phyloP scores from a whole-genome alignment of 305 asterid genomes.

The Lippia alba region DNA sequence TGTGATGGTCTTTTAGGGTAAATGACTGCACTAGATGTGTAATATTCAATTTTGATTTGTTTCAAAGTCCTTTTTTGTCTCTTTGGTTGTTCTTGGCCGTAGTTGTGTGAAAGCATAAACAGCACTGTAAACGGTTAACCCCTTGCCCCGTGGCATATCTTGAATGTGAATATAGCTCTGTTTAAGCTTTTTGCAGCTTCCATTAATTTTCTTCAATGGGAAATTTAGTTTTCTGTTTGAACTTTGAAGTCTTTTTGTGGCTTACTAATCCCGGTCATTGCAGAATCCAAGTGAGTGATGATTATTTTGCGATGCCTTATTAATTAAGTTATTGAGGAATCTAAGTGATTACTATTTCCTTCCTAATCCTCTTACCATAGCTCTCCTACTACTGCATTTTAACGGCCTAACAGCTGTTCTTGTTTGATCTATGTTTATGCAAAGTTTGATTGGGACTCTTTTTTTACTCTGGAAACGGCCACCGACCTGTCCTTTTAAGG shows the following conservation, averaged over 20 bases:
- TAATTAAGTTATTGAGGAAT: too few species aligned
- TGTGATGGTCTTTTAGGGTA: conserved; percentile 17
- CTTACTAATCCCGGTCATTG: background rate
- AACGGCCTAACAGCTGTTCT: too few species aligned
- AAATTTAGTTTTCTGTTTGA: background rate
- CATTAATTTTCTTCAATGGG: background rate
- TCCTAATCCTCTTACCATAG: too few species aligned
- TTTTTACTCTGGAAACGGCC: too few species aligned
- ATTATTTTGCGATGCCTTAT: too few species aligned
- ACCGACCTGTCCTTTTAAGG: too few species aligned
- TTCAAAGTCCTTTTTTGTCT: background rate
- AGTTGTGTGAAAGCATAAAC: background rate
- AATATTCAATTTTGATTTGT: conserved; percentile 26
- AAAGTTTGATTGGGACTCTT: too few species aligned
- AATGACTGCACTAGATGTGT: background rate
- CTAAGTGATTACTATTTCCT: too few species aligned
- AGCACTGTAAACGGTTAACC: background rate
- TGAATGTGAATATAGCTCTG: conserved; percentile 34
- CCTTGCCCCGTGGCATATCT: conserved; percentile 8
- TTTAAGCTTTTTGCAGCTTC: background rate
- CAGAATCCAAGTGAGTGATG: too few species aligned
- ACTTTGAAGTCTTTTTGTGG: background rate
- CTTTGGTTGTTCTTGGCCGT: background rate
- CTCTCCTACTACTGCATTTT: too few species aligned
- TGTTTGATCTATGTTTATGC: too few species aligned